These are phyloP conservation scores for Protostelium mycophagum DNA, from an alignment of 78 protist species.

Conservation along the genomic window DNA sequence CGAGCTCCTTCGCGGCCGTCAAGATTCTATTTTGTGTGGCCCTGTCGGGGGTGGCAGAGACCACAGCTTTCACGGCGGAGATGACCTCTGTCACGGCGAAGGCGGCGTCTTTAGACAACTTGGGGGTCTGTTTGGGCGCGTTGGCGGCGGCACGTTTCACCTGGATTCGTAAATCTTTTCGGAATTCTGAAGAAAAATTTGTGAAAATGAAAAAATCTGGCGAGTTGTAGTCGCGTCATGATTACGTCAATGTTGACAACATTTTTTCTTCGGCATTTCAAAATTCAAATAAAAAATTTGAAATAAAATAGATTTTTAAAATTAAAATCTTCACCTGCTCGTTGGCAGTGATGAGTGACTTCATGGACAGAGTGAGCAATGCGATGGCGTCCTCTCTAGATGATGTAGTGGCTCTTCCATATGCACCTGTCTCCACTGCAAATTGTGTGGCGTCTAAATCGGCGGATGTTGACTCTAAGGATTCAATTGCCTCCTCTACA, in stretches of 20 bases:
- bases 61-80: slow-evolving; percentile 22
- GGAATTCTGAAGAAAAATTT: too few species aligned
- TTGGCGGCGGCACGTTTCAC: slow-evolving; percentile 9
- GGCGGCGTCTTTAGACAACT: slow-evolving; percentile 19
- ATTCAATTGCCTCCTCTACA: slow-evolving; percentile 59
- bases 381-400: slow-evolving; percentile 42
- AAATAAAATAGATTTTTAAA: too few species aligned
- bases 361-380: slow-evolving; percentile 35
- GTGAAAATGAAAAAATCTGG: too few species aligned
- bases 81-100: slow-evolving; percentile 31
- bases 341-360: slow-evolving; percentile 23
- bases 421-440: slow-evolving; percentile 52
- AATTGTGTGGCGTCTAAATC: slow-evolving; percentile 63
- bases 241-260: too few species aligned
- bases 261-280: too few species aligned
- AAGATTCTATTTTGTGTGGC: slow-evolving; percentile 43
- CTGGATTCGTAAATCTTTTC: not conserved
- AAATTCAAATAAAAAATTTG: too few species aligned
- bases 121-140: slow-evolving; percentile 32
- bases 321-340: too few species aligned
- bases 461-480: slow-evolving; percentile 41
- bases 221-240: too few species aligned
- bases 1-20: slow-evolving; percentile 39
- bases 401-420: slow-evolving; percentile 35
- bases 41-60: slow-evolving; percentile 28